Conservation (phyloP, 495 filamentous ascomycete genomes). For the Astrocystis sublimbata region DNA sequence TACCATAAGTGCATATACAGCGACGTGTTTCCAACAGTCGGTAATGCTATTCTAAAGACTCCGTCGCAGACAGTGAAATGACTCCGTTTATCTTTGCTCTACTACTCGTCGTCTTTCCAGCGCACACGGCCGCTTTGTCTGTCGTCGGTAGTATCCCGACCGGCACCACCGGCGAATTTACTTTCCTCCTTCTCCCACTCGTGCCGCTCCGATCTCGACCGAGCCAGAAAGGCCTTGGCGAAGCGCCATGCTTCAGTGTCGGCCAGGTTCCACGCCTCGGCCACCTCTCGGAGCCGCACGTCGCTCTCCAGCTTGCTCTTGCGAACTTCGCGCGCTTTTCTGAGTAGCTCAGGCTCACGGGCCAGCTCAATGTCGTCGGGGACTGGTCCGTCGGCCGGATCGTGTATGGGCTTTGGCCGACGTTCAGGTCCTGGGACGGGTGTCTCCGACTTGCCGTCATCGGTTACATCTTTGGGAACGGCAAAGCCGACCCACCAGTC, state of each 20-base stretch:
- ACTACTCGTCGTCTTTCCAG: constrained; percentile 32
- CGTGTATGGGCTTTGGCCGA: constrained; percentile 36
- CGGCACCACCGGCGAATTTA: constrained; percentile 59
- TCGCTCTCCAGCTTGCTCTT: constrained; percentile 42
- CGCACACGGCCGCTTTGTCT: constrained; percentile 27
- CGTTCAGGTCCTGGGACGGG: constrained; percentile 48
- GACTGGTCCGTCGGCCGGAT: constrained; percentile 48
- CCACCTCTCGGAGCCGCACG: constrained; percentile 56
- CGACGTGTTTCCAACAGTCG: constrained; percentile 15
- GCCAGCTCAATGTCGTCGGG: constrained; percentile 51
- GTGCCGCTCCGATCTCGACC: constrained; percentile 59
- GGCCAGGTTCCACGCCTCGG: constrained; percentile 91
- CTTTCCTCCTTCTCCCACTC: constrained; percentile 74
- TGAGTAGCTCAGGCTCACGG: constrained; percentile 63
- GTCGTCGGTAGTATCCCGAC: constrained; percentile 35
- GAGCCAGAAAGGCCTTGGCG: constrained; percentile 67
- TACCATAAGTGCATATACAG: constrained; percentile 23
- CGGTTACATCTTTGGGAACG: constrained; percentile 59
- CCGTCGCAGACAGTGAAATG: constrained; percentile 7
- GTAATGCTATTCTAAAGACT: constrained; percentile 12
- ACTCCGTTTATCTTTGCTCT: constrained; percentile 30
- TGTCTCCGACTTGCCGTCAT: constrained; percentile 54
- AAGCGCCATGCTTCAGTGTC: constrained; percentile 95
- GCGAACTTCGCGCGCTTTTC: constrained; percentile 57
- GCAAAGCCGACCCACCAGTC: constrained; percentile 91